Conservation (phyloP, 1,284 basidiomycete genomes). For the Boletellus deceptivus region DNA sequence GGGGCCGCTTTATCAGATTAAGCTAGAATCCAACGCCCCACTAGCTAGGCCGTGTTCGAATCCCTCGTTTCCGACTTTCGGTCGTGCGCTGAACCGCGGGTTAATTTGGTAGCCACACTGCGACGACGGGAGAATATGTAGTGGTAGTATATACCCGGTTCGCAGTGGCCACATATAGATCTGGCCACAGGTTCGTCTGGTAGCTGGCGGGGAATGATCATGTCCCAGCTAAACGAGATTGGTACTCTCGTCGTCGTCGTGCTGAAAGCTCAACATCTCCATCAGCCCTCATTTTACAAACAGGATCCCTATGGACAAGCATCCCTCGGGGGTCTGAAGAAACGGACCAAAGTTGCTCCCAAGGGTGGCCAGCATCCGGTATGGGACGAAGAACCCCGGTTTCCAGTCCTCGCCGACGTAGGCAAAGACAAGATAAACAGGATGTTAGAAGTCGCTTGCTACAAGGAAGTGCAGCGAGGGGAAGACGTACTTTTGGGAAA, state of each 20-base stretch:
- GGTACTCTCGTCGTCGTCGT: slow-evolving; percentile 74
- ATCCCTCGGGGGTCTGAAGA: slow-evolving; percentile 44
- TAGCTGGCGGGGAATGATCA: slow-evolving; percentile 4
- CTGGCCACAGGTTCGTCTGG: not conserved
- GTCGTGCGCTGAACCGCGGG: not conserved
- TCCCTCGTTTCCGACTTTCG: too few relatives aligned
- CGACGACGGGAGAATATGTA: not conserved
- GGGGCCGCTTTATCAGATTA: too few relatives aligned
- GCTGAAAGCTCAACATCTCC: slow-evolving; percentile 69
- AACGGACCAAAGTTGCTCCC: slow-evolving; percentile 59
- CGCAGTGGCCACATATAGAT: not conserved
- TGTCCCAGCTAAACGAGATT: slow-evolving; percentile 42
- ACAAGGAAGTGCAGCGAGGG: slow-evolving; percentile 56
- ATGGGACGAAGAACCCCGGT: slow-evolving; percentile 73
- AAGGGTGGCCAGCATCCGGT: slow-evolving; percentile 77
- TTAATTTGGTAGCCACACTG: not conserved
- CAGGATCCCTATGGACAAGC: slow-evolving; percentile 67
- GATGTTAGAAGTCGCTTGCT: slow-evolving; percentile 62
- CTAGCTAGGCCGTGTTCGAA: too few relatives aligned
- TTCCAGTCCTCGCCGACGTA: slow-evolving; percentile 43
- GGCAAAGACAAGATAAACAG: slow-evolving; percentile 46
- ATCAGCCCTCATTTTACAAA: slow-evolving; percentile 72
- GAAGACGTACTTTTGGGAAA: slow-evolving; percentile 60
- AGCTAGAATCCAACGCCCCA: too few relatives aligned
- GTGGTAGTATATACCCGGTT: too few relatives aligned